Percentiles rank a stretch among this genome's conserved stretches.
Evolutionary conservation across 192 early-diverging fungal species (phyloP).

Genomic region (Coemansia sp.): DNA sequence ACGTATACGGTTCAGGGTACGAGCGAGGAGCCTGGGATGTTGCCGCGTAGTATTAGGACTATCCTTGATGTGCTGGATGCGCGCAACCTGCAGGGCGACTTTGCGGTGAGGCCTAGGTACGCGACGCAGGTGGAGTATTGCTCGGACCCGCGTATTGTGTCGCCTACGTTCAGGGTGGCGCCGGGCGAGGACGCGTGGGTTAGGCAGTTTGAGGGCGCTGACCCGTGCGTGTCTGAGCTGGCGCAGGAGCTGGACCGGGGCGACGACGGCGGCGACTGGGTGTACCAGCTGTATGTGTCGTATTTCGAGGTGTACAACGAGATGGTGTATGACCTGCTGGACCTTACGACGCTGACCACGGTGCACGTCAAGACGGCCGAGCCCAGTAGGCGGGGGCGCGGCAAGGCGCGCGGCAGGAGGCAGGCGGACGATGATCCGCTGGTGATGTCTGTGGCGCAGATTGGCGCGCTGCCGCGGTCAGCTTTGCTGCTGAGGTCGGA

Average conservation of each 20-base stretch:
- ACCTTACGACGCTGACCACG: slow-evolving; percentile 49
- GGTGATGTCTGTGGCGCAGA: slow-evolving; percentile 34
- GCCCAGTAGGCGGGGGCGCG: slow-evolving; percentile 5
- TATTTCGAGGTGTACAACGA: slow-evolving; percentile 93
- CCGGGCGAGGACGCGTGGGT: slow-evolving; percentile 55
- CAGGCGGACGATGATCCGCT: slow-evolving; percentile 20
- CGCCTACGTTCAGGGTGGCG: slow-evolving; percentile 36
- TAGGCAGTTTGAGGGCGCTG: slow-evolving; percentile 10
- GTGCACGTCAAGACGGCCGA: slow-evolving; percentile 27
- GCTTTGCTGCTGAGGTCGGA: slow-evolving; percentile 40
- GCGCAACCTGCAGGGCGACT: slow-evolving; percentile 29
- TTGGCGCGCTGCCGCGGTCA: slow-evolving; percentile 26
- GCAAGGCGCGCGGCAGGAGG: not conserved
- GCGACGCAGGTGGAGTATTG: slow-evolving; percentile 53
- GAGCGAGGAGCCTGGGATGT: slow-evolving; percentile 53
- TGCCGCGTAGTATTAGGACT: slow-evolving; percentile 63
- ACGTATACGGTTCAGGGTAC: slow-evolving; percentile 69
- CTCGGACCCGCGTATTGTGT: slow-evolving; percentile 36
- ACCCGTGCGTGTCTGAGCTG: slow-evolving; percentile 19
- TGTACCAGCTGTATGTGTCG: slow-evolving; percentile 84
- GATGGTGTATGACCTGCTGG: slow-evolving; percentile 83
- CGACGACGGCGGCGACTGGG: slow-evolving; percentile 43
- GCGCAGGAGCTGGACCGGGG: slow-evolving; percentile 18
- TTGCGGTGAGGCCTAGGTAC: slow-evolving; percentile 17
- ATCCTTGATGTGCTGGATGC: slow-evolving; percentile 61